Conservation (phyloP, 2,329 filamentous ascomycete genomes). For the Penicillium freii region DNA sequence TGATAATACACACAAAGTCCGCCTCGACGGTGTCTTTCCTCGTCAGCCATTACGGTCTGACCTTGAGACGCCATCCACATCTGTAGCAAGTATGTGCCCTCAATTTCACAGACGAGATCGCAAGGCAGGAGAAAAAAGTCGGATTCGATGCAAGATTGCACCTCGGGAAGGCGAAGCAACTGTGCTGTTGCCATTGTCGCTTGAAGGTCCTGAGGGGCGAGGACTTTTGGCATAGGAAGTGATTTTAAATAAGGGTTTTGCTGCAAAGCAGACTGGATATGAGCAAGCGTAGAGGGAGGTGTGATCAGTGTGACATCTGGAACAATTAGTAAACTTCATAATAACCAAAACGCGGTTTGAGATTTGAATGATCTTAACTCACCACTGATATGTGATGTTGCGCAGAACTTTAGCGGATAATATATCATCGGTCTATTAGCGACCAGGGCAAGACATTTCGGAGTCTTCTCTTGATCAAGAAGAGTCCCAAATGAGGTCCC, state of each 20-base stretch:
- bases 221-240: neutral
- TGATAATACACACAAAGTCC: neutral
- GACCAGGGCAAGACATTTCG: constrained; percentile 2
- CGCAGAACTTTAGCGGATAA: neutral
- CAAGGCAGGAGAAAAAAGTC: constrained; percentile 1
- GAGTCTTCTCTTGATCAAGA: neutral
- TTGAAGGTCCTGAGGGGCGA: neutral
- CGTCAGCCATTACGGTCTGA: neutral
- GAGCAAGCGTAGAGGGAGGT: neutral
- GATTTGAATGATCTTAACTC: neutral
- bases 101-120: constrained; percentile 2
- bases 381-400: neutral
- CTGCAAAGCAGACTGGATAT: neutral
- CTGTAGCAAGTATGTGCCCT: neutral
- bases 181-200: neutral
- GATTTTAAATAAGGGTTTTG: neutral
- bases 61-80: neutral
- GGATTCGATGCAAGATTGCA: neutral
- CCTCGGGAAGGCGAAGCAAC: neutral
- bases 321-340: neutral
- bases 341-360: too few relatives aligned
- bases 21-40: neutral
- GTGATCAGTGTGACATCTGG: neutral
- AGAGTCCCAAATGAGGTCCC: neutral
- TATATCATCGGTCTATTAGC: constrained; percentile 4